Evolutionary conservation across 164 flowering plant species (phyloP).

Genomic region (Vitis riparia): DNA sequence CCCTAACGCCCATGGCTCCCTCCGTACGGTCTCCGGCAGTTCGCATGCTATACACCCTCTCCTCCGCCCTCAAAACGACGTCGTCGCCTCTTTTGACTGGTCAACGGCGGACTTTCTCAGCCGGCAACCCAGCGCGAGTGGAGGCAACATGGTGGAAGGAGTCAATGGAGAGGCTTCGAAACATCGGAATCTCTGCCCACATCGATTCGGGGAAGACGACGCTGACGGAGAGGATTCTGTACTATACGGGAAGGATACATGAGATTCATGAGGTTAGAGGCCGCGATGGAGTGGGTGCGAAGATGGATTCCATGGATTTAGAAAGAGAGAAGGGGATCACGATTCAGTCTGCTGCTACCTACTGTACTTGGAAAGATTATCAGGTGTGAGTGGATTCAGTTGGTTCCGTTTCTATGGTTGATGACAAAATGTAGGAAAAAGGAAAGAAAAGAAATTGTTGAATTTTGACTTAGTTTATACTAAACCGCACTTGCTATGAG

Average conservation of each 20-base stretch:
- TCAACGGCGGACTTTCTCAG: conserved; percentile 42
- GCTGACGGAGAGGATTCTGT: conserved; percentile 82
- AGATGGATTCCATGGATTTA: conserved; percentile 99
- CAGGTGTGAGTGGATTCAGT: conserved; percentile 44
- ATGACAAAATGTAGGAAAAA: too few relatives aligned
- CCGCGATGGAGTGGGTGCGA: conserved; percentile 93
- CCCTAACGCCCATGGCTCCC: conserved; percentile 42
- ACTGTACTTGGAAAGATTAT: conserved; percentile 90
- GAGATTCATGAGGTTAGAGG: conserved; percentile 99
- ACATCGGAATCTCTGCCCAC: conserved; percentile 97
- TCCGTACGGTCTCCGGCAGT: conserved; percentile 38
- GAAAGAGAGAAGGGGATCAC: conserved; percentile 98
- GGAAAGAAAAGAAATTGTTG: too few relatives aligned
- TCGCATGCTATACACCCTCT: conserved; percentile 58
- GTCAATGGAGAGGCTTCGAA: conserved; percentile 71
- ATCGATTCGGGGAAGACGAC: conserved; percentile 98
- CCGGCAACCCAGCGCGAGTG: conserved; percentile 53
- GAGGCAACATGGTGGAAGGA: conserved; percentile 83
- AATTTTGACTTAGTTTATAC: too few relatives aligned
- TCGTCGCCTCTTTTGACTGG: conserved; percentile 25
- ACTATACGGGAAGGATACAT: conserved; percentile 87
- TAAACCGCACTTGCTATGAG: too few relatives aligned
- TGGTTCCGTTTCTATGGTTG: too few relatives aligned
- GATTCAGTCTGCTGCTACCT: conserved; percentile 97
- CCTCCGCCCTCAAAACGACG: conserved; percentile 9